Conservation (phyloP, 2,329 filamentous ascomycete species). For the Aspergillus bombycis region DNA sequence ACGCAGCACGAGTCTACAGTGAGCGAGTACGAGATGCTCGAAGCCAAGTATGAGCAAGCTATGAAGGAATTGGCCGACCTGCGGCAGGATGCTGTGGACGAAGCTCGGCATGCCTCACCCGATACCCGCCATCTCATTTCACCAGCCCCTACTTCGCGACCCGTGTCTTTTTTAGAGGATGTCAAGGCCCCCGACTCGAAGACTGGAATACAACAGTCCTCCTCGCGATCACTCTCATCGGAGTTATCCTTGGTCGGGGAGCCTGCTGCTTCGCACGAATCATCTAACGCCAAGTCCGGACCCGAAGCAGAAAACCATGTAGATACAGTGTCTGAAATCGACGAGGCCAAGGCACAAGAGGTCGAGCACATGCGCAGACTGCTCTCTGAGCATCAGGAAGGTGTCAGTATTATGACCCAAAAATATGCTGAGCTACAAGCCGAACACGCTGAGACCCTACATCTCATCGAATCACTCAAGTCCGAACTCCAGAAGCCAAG, state of each 20-base stretch:
- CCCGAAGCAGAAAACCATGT: constrained; percentile 29
- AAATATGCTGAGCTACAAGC: constrained; percentile 83
- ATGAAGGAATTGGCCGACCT: constrained; percentile 79
- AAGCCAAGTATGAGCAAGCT: constrained; percentile 88
- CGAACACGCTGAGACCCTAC: constrained; percentile 78
- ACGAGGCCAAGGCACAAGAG: constrained; percentile 62
- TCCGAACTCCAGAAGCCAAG: constrained; percentile 80
- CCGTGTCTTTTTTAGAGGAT: constrained; percentile 84
- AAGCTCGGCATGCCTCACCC: constrained; percentile 65
- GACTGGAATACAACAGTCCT: constrained; percentile 70
- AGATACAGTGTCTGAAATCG: constrained; percentile 31
- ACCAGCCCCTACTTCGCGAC: constrained; percentile 53
- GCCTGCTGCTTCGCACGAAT: constrained; percentile 67
- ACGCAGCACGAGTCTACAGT: constrained; percentile 87
- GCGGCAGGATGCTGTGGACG: constrained; percentile 77
- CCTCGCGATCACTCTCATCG: constrained; percentile 88
- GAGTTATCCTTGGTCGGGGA: constrained; percentile 88
- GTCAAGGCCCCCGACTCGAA: constrained; percentile 71
- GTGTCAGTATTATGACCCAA: constrained; percentile 71
- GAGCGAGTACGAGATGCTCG: constrained; percentile 77
- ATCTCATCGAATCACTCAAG: constrained; percentile 89
- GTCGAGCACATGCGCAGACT: constrained; percentile 71
- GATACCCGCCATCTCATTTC: constrained; percentile 46
- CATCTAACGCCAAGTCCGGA: constrained; percentile 61
- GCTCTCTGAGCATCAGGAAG: constrained; percentile 75